Evolutionary conservation across 345 rosid genomes (phyloP).

Genomic region (Heritiera littoralis): DNA sequence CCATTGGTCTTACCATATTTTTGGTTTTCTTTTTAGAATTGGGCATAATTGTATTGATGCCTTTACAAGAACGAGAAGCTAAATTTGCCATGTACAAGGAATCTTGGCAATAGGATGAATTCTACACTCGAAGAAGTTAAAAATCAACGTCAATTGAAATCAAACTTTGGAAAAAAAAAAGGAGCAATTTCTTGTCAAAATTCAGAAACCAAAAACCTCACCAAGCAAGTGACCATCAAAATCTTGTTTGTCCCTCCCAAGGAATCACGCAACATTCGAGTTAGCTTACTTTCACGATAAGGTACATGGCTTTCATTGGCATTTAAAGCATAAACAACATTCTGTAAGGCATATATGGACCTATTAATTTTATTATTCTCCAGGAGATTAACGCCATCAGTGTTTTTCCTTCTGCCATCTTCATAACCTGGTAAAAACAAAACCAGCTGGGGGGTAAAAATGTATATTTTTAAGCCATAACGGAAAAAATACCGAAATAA

Average conservation of each 20-base stretch:
- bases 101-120: conserved; percentile 66
- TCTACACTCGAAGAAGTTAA: conserved; percentile 38
- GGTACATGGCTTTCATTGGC: conserved; percentile 66
- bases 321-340: conserved; percentile 65
- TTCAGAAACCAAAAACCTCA: conserved; percentile 28
- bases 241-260: conserved; percentile 50
- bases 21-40: conserved; percentile 43
- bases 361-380: conserved; percentile 59
- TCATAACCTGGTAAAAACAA: conserved; percentile 56
- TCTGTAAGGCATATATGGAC: conserved; percentile 67
- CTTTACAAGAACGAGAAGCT: conserved; percentile 61
- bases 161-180: conserved; percentile 9
- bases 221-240: conserved; percentile 71
- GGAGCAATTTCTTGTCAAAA: neutral
- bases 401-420: conserved; percentile 53
- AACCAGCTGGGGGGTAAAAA: neutral
- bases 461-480: neutral
- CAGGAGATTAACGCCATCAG: conserved; percentile 32
- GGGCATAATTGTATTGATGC: conserved; percentile 28
- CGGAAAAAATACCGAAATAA: neutral
- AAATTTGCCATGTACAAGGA: conserved; percentile 63
- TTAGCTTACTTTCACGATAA: conserved; percentile 76
- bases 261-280: conserved; percentile 72
- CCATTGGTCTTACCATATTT: conserved; percentile 33
- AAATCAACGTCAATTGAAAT: conserved; percentile 13